Base-by-base conservation (phyloP, 1,284 basidiomycete species). In the Papiliotrema laurentii region DNA sequence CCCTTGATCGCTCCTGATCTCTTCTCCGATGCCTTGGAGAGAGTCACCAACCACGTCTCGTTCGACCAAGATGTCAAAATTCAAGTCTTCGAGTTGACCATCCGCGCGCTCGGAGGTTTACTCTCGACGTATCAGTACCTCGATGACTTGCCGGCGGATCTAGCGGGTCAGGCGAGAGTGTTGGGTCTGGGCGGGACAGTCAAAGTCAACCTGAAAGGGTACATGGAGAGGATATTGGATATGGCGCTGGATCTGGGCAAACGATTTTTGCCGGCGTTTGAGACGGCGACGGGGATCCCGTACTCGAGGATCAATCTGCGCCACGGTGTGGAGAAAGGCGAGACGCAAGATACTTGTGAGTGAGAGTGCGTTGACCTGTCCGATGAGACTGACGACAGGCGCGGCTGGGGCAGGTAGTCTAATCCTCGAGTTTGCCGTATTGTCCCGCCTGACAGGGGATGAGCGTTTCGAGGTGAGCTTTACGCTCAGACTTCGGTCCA, bases 401-500 rank as follows among this genome's bases (percentile, higher is more conserved):
- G 85, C 88, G 33, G 90, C 92, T 38, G 92, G 90, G 34, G 93
- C 91, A 21, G 90, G 90, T 5, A 91, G 89, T 38, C 76, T 97
- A 41, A 83, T 96, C 38, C 76, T 97, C 22, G 92, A 97, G 69
- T 96, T 96, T 68, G 87, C 84, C n/a, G 85, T 88, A 6, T 75
- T 97, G 19, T 89, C 87, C 60, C 82, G 91, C 25, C 77, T 97
- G 30, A 92, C 90, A 16, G 87, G 87, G 9, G 89, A 94, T 63
- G 79, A 83, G 28, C 80, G 83, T 14, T 97, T 89, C 63, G 92
- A 97, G 74, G 85, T 85, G 63, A 83, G 81, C 7, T 4, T 19
- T 24, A 14, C 16, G 2, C 27, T 28, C 26, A 2, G 5, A 3
- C 45, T 21, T 13, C 10, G 18, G 13, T 18, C 26, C 35, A 22